Evolutionary conservation across 495 filamentous ascomycete species (phyloP).

Genomic region (Lasiosphaeriaceae sp.): DNA sequence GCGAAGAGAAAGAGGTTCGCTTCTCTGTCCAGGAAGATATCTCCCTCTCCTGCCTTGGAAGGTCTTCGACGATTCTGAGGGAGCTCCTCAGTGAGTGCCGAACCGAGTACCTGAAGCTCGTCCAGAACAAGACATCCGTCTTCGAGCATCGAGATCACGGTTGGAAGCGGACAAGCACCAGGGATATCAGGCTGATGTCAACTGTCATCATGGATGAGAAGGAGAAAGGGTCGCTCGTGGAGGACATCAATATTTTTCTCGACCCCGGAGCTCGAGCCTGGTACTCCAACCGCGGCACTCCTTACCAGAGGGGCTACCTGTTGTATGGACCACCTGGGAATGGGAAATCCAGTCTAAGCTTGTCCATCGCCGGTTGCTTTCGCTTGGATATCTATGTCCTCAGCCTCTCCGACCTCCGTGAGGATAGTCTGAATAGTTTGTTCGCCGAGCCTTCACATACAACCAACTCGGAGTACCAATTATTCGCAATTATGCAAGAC

Average conservation of each 20-base stretch:
- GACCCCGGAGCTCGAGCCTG: neutral
- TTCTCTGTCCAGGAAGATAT: too few relatives aligned
- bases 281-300: neutral
- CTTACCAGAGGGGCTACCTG: neutral
- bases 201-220: neutral
- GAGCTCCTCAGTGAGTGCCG: neutral
- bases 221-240: neutral
- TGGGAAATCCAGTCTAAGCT: neutral
- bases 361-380: neutral
- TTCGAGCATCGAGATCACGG: neutral
- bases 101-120: neutral
- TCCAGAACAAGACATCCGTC: neutral
- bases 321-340: neutral
- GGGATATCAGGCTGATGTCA: neutral
- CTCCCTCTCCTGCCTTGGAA: too few relatives aligned
- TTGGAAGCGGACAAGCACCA: neutral
- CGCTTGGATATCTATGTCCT: neutral
- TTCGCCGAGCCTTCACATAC: neutral
- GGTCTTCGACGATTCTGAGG: neutral
- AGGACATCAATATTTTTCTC: neutral
- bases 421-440: neutral
- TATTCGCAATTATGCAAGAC: neutral
- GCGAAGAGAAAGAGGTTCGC: constrained; percentile 16
- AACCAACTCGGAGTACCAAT: neutral
- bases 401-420: neutral